Percentiles rank a stretch among this genome's conserved stretches.
These are phyloP conservation scores for Alternaria sp. DNA, from an alignment of 2,329 filamentous ascomycete species.

Conservation along the genomic window DNA sequence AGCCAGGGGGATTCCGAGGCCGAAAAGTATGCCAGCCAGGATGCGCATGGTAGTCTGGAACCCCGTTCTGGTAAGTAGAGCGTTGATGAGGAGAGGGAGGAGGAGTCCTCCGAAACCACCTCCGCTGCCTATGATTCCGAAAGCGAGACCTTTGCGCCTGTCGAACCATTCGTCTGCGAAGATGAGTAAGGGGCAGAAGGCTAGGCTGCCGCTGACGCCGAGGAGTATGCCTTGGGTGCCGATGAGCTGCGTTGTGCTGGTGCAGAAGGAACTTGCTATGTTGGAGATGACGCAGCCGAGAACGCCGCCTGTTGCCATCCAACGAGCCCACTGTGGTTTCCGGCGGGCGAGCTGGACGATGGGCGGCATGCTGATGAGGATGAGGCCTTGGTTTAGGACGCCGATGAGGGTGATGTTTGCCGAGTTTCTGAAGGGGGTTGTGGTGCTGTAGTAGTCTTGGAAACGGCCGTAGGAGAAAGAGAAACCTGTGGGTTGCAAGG, in stretches of 20 bases:
- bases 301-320: slow-evolving; percentile 30
- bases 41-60: background rate
- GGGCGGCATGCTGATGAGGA: slow-evolving; percentile 55
- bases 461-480: slow-evolving; percentile 74
- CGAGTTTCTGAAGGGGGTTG: slow-evolving; percentile 64
- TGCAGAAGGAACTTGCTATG: background rate
- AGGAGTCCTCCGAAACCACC: background rate
- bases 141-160: slow-evolving; percentile 64
- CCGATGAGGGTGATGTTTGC: slow-evolving; percentile 68
- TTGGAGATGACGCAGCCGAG: background rate
- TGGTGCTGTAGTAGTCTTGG: slow-evolving; percentile 71
- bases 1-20: background rate
- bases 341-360: slow-evolving; percentile 44
- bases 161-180: slow-evolving; percentile 71
- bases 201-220: slow-evolving; percentile 38
- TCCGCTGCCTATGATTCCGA: slow-evolving; percentile 65
- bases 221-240: background rate
- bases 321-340: slow-evolving; percentile 44
- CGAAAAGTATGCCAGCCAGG: background rate
- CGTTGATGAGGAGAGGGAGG: background rate
- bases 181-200: slow-evolving; percentile 58
- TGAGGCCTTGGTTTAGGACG: slow-evolving; percentile 64
- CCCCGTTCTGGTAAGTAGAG: background rate
- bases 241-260: background rate
- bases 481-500: slow-evolving; percentile 61